A percentile compares a stretch with the other conserved stretches of the same genome.
These are phyloP conservation scores for Candida namnaoensis DNA, from an alignment of 805 yeast species.

Conservation along the genomic window DNA sequence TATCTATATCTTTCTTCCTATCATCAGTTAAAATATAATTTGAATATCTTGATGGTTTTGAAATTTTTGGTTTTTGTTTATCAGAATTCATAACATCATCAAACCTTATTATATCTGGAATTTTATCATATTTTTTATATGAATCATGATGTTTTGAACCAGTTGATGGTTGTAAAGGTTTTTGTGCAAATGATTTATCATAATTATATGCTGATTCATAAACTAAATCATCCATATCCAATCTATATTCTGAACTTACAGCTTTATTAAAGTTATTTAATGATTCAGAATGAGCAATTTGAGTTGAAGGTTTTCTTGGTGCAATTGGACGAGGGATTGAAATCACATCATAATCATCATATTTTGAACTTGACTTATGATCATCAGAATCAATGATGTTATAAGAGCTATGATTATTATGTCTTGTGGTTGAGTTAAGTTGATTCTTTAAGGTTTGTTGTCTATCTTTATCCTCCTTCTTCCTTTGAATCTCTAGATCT, in stretches of 20 bases:
- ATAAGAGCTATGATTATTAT: too few relatives aligned
- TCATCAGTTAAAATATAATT: constrained; percentile 13
- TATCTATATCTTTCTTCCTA: constrained; percentile 10
- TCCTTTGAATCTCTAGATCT: not conserved
- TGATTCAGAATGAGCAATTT: constrained; percentile 6
- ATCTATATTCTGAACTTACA: constrained; percentile 38
- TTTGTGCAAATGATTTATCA: constrained; percentile 47
- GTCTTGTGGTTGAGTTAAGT: not conserved
- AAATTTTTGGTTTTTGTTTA: not conserved
- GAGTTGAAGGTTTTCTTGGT: not conserved
- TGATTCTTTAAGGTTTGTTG: not conserved
- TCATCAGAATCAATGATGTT: too few relatives aligned
- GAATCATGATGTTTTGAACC: not conserved
- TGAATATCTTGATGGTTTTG: constrained; percentile 8
- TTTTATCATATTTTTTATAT: constrained; percentile 6
- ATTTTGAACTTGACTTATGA: too few relatives aligned
- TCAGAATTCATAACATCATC: constrained; percentile 10
- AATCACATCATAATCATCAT: not conserved
- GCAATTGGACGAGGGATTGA: not conserved
- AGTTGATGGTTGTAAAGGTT: constrained; percentile 13
- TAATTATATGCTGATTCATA: constrained; percentile 55
- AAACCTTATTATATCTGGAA: constrained; percentile 15
- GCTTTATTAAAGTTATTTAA: constrained; percentile 10
- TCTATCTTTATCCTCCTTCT: constrained; percentile 1
- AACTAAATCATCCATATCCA: constrained; percentile 34